Evolutionary conservation across 1,284 basidiomycete genomes (phyloP).

Genomic region (Meira miltonrushii): DNA sequence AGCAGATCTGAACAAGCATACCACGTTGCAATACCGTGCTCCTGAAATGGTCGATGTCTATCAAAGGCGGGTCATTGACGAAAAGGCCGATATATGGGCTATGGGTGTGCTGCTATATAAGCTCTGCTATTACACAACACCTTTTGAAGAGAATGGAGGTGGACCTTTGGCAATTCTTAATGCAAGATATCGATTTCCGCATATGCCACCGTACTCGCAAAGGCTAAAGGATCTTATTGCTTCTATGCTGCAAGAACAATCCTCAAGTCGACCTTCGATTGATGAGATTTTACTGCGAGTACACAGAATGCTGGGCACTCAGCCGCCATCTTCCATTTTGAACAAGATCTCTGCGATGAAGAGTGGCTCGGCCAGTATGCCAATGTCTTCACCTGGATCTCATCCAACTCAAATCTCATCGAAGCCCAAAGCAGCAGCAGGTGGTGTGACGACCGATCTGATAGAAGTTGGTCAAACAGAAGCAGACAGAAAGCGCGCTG

Average conservation of each 20-base stretch:
- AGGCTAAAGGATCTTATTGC: conserved; percentile 78
- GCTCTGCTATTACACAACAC: conserved; percentile 95
- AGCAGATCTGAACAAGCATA: conserved; percentile 86
- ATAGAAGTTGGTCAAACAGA: conserved; percentile 28
- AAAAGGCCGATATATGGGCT: conserved; percentile 81
- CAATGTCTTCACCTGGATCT: no score
- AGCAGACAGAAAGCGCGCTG: conserved; percentile 25
- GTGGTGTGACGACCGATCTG: conserved; percentile 15
- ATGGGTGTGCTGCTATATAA: conserved; percentile 73
- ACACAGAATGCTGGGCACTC: conserved; percentile 34
- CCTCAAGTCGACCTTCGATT: conserved; percentile 33
- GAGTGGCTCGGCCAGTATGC: conserved; percentile 8
- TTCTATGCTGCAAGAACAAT: conserved; percentile 40
- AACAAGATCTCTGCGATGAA: conserved; percentile 19
- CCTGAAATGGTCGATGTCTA: conserved; percentile 97
- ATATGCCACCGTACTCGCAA: conserved; percentile 79
- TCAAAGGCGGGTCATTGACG: conserved; percentile 73
- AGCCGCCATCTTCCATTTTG: conserved; percentile 18
- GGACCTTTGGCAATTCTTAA: conserved; percentile 93
- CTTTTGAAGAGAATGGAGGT: conserved; percentile 68
- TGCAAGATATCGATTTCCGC: conserved; percentile 71
- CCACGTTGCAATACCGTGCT: conserved; percentile 87
- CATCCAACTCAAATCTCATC: no score
- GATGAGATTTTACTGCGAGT: conserved; percentile 38
- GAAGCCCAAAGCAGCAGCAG: conserved; percentile 5